Evolutionary conservation across 1,284 basidiomycete species (phyloP).

Genomic region (Earliella scabrosa): DNA sequence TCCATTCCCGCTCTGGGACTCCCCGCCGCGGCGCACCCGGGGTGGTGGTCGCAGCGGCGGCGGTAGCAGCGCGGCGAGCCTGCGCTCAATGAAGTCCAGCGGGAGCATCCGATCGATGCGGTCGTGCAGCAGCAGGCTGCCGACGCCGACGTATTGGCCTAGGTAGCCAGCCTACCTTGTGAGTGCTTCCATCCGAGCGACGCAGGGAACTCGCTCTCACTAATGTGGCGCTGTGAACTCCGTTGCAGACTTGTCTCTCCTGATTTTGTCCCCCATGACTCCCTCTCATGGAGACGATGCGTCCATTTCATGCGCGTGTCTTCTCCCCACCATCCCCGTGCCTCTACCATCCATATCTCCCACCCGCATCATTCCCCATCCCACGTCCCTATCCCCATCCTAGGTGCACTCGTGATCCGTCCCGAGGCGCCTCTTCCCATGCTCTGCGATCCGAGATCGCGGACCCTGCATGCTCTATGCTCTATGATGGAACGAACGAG

Average conservation of each 20-base stretch:
- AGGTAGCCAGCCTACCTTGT: slow-evolving; percentile 20
- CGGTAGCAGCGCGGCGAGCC: slow-evolving; percentile 25
- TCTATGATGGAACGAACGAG: slow-evolving; percentile 10
- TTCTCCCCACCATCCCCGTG: too few species aligned
- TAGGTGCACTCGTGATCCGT: background rate
- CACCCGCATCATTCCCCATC: too few species aligned
- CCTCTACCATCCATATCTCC: too few species aligned
- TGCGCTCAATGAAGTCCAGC: slow-evolving; percentile 33
- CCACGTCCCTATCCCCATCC: background rate
- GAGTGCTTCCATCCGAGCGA: background rate
- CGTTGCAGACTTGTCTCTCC: background rate
- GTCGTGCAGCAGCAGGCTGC: slow-evolving; percentile 36
- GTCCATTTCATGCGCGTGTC: background rate
- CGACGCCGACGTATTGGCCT: slow-evolving; percentile 34
- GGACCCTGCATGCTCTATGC: slow-evolving; percentile 14
- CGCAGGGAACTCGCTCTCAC: background rate
- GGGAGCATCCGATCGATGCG: slow-evolving; percentile 31
- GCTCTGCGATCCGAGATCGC: slow-evolving; percentile 20
- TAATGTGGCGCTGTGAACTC: background rate
- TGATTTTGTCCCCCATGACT: background rate
- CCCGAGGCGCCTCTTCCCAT: background rate
- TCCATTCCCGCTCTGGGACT: slow-evolving; percentile 39
- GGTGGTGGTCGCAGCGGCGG: slow-evolving; percentile 8
- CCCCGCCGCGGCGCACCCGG: slow-evolving; percentile 23
- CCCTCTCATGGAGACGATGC: background rate